Base-by-base conservation (phyloP, 768 basidiomycete genomes). In the Pholiota molesta region DNA sequence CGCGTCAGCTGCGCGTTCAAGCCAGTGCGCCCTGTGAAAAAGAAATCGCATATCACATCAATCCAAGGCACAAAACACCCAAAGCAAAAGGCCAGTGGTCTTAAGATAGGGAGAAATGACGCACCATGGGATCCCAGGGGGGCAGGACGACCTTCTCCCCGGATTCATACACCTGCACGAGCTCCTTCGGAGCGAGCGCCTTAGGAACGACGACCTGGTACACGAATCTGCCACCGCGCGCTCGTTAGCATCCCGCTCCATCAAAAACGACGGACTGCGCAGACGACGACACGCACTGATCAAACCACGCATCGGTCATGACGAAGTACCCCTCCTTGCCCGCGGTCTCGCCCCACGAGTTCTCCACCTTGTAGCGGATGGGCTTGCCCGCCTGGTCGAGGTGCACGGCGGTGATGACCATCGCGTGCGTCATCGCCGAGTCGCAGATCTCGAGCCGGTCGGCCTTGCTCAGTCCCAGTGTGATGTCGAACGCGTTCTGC, bases 361-460 rank as follows among this genome's bases (percentile, higher is more conserved):
- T 99, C 81, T 99, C 97, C 19, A 99, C 93, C 76, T 94, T 94
- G 84, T 94, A 99, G n/a, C 94, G 84, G 19, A 96, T 75, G 0
- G 95, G 89, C 60, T 84, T 86, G 56, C 93, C 94, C 2, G 78
- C 61, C 7, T 70, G 62, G 69, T 96, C 95, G 53, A 97, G 78
- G 71, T 98, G 96, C 17, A 96, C 96, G 17, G 86, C 96, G 17
- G 91, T 89, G 72, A 98, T 96, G 45, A 97, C 94, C 93, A 94
- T 92, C 2, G 94, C 94, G 72, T 98, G 96, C 0, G 95, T 98
- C 95, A 97, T 97, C 33, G 89, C 73, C 0, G 91, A 92, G 69
- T 98, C 95, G 57, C 87, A 86, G 19, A 88, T 88, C 68, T 88
- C 85, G 39, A 98, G 80, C 13, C 96, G 85, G 69, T 96, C 83